Conservation (phyloP, 768 basidiomycete species). For the Calocera viscosa region DNA sequence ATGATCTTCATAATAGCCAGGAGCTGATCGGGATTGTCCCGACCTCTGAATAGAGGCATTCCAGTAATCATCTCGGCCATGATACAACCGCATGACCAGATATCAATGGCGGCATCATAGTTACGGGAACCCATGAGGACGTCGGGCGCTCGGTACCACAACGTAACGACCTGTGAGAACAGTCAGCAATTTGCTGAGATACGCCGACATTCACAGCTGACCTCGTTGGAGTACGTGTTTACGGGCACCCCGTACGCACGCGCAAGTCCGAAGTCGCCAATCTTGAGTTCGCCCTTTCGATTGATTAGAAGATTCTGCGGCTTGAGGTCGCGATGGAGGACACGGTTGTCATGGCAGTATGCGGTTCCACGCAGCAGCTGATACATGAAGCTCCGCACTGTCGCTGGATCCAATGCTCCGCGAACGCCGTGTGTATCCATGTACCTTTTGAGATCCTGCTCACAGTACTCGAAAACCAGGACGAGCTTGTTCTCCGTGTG, state of each 20-base stretch:
- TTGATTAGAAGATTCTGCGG: conserved; percentile 98
- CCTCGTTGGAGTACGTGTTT: conserved; percentile 98
- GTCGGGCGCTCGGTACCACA: conserved; percentile 98
- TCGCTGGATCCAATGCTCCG: conserved; percentile 74
- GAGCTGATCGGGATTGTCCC: conserved; percentile 97
- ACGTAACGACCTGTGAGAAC: conserved; percentile 66
- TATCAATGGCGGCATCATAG: conserved; percentile 95
- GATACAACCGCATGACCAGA: conserved; percentile 98
- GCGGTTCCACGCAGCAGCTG: conserved; percentile 94
- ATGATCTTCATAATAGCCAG: conserved; percentile 94
- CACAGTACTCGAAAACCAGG: conserved; percentile 96
- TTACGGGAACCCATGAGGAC: conserved; percentile 93
- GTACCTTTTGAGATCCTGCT: conserved; percentile 96
- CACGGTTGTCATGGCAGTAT: conserved; percentile 97
- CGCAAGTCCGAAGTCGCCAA: conserved; percentile 96
- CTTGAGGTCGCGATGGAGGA: conserved; percentile 93
- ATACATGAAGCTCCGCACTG: conserved; percentile 92
- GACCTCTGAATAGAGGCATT: conserved; percentile 87
- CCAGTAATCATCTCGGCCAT: conserved; percentile 99
- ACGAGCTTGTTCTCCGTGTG: conserved; percentile 97
- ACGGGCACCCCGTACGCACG: conserved; percentile 97
- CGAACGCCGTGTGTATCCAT: conserved; percentile 98
- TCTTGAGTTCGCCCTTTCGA: conserved; percentile 87
- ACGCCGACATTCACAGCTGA: conserved; percentile 19
- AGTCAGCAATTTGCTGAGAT: conserved; percentile 11